A percentile compares a stretch with the other conserved stretches of the same genome.
Conservation (phyloP, 2,329 filamentous ascomycete genomes). For the Apiospora kogelbergensis region DNA sequence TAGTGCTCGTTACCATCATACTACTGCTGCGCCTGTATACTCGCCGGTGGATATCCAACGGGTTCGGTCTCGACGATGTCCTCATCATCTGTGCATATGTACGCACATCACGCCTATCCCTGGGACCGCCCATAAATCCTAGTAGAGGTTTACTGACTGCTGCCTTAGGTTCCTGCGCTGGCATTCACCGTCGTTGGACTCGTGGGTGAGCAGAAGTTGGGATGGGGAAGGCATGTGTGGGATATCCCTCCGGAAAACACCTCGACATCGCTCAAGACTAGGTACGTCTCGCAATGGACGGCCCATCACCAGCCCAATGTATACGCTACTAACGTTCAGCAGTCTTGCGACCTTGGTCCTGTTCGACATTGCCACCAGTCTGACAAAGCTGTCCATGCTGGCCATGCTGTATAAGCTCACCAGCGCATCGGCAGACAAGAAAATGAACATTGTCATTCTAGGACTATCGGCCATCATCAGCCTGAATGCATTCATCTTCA, state of each 20-base stretch:
- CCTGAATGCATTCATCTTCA: conserved; percentile 33
- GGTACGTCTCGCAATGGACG: conserved; percentile 22
- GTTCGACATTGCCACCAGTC: conserved; percentile 37
- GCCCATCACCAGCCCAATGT: too few relatives aligned
- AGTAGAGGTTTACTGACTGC: not conserved
- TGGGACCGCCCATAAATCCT: not conserved
- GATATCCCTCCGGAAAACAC: conserved; percentile 27
- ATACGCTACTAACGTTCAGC: not conserved
- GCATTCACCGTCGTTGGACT: conserved; percentile 32
- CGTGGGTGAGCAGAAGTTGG: conserved; percentile 25
- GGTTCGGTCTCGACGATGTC: conserved; percentile 33
- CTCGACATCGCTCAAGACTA: conserved; percentile 25
- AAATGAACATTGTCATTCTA: conserved; percentile 30
- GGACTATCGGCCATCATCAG: conserved; percentile 30
- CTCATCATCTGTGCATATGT: conserved; percentile 38
- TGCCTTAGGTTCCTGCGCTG: conserved; percentile 26
- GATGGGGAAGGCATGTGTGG: conserved; percentile 36
- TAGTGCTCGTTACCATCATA: conserved; percentile 24
- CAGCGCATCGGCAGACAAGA: conserved; percentile 27
- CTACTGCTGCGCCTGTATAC: conserved; percentile 31
- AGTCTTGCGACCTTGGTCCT: conserved; percentile 35
- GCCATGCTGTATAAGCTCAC: conserved; percentile 38
- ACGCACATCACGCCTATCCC: conserved; percentile 10
- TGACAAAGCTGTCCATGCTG: conserved; percentile 43
- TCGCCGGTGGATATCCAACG: conserved; percentile 28